Evolutionary conservation across 2,329 filamentous ascomycete genomes (phyloP).

Genomic region (Pseudogymnoascus sp.): DNA sequence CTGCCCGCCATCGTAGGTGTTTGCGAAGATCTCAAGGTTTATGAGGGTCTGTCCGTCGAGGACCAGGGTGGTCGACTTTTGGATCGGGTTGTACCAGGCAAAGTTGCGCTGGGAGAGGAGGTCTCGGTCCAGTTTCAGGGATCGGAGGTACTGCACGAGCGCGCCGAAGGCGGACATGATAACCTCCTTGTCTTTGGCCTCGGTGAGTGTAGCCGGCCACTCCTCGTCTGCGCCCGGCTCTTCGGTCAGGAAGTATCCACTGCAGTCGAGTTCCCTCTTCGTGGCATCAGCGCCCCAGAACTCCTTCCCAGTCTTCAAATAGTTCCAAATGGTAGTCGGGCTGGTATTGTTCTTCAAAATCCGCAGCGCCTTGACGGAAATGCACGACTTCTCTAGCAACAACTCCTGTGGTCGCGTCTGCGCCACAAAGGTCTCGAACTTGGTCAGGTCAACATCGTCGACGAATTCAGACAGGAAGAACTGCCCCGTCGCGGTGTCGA

Average conservation of each 20-base stretch:
- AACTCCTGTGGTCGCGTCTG: slow-evolving; percentile 85
- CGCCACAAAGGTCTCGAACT: slow-evolving; percentile 93
- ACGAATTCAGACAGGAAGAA: slow-evolving; percentile 89
- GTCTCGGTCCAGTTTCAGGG: slow-evolving; percentile 81
- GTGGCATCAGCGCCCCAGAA: slow-evolving; percentile 86
- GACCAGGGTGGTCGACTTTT: slow-evolving; percentile 78
- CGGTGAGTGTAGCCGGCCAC: slow-evolving; percentile 69
- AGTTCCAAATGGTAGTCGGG: slow-evolving; percentile 91
- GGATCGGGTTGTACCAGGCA: slow-evolving; percentile 82
- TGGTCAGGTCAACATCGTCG: slow-evolving; percentile 88
- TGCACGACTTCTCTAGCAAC: slow-evolving; percentile 74
- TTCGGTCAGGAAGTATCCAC: slow-evolving; percentile 65
- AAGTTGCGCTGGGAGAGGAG: slow-evolving; percentile 88
- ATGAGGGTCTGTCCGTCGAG: slow-evolving; percentile 93
- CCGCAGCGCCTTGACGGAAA: slow-evolving; percentile 82
- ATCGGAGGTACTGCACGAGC: slow-evolving; percentile 74
- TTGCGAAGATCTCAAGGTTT: slow-evolving; percentile 95
- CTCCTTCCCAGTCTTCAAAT: slow-evolving; percentile 75
- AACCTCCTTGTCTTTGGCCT: slow-evolving; percentile 68
- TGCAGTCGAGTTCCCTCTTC: slow-evolving; percentile 68
- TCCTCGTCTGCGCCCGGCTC: slow-evolving; percentile 42
- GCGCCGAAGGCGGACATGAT: slow-evolving; percentile 89
- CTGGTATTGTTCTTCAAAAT: slow-evolving; percentile 94
- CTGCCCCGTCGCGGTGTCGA: slow-evolving; percentile 90
- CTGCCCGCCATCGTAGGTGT: slow-evolving; percentile 74